Base-by-base conservation (phyloP, 441 rosid genomes). In the Dalechampia spathulata region DNA sequence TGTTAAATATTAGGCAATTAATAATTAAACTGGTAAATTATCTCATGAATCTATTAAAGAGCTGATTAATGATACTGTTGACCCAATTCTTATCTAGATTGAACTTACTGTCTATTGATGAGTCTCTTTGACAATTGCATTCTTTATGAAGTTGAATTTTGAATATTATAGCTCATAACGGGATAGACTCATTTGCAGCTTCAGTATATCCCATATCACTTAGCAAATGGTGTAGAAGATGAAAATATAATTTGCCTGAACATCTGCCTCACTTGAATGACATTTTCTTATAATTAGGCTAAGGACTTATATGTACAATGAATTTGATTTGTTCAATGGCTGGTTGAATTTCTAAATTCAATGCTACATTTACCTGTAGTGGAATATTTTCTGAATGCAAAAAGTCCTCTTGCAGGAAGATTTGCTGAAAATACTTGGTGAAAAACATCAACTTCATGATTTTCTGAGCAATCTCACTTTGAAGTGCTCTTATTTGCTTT, bases 371-470 rank as follows among this genome's bases (percentile, higher is more conserved):
- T 46, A 38, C 9, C 34, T 63, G 45, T 56, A 8, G 20, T 48
- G 61, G 42, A 27, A 49, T 54, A 43, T 36, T 49, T 27, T 43
- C 23, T 43, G 23, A 28, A 27, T 32, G 36, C 19, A 7, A 43
- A 44, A 61, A 11, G 1, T 12, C 17, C 28, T 52, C 59, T 74
- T 74, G 78, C 96, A 95, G 99, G 96, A 82, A 65, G 97, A 88
- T 60, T 75, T 91, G 86, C 96, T 85, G 64, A 86, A 71, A 68
- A 86, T 91, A 69, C 95, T 95, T 42, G 89, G 96, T 57, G 95
- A 86, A 72, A 85, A 83, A 72, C 98, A 95, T 58, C 52, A 73
- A 39, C 97, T 95, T 57, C 82, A 86, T 69, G 98, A 86, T 44
- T 91, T 95, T 78, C 73, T 95, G 51, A 67, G 88, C 76, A 78